Conservation (phyloP, 495 filamentous ascomycete species). For the Podospora anserina region DNA sequence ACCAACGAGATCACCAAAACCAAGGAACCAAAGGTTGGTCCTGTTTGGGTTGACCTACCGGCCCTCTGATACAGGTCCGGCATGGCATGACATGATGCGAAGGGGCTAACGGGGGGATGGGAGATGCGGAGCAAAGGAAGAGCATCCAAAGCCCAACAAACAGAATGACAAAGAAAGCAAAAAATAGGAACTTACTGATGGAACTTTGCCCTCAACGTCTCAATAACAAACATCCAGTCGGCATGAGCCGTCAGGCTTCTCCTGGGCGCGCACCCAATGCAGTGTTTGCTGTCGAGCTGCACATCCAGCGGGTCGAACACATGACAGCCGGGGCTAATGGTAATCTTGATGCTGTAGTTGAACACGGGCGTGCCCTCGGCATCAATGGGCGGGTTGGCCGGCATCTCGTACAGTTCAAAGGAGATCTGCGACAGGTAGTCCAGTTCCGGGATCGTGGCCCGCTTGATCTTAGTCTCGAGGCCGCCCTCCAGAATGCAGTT, state of each 20-base stretch:
- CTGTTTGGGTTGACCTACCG: background rate
- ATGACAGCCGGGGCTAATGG: constrained; percentile 92
- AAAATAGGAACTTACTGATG: constrained; percentile 63
- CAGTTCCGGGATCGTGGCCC: constrained; percentile 90
- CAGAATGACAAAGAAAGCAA: constrained; percentile 8
- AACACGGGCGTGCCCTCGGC: constrained; percentile 53
- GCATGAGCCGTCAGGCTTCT: constrained; percentile 86
- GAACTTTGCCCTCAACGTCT: constrained; percentile 91
- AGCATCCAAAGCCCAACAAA: constrained; percentile 18
- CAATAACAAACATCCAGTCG: constrained; percentile 93
- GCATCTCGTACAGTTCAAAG: constrained; percentile 95
- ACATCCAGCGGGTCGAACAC: constrained; percentile 93
- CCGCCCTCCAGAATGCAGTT: constrained; percentile 98
- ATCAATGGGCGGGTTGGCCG: constrained; percentile 58
- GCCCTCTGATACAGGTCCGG: background rate
- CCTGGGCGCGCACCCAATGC: constrained; percentile 85
- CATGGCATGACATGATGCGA: background rate
- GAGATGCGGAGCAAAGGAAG: constrained; percentile 12
- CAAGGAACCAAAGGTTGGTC: background rate
- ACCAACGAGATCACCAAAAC: constrained; percentile 2
- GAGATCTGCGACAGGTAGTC: constrained; percentile 98
- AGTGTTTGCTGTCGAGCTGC: constrained; percentile 90
- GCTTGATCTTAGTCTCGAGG: constrained; percentile 83
- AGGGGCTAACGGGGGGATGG: background rate
- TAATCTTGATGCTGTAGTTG: constrained; percentile 93